phyloP scores from a whole-genome alignment of 148 eudicot genomes.

The Oxyria digyna region DNA sequence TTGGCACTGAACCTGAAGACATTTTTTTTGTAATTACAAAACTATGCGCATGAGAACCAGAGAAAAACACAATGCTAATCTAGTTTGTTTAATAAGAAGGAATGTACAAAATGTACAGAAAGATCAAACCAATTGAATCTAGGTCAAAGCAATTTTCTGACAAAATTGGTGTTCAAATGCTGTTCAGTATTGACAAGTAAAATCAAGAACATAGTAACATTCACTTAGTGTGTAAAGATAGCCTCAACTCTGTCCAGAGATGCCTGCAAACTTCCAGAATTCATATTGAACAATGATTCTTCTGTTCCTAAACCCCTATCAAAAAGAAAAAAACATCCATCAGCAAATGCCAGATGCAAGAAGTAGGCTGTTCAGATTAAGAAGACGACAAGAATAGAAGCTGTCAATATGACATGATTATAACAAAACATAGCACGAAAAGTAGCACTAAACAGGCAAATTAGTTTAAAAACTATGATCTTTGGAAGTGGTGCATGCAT shows the following conservation, averaged over 20 bases:
- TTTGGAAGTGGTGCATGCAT: conserved; percentile 3
- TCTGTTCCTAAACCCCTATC: conserved; percentile 72
- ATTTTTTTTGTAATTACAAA: no score
- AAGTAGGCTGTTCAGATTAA: not conserved
- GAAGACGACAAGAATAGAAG: not conserved
- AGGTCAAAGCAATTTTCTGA: not conserved
- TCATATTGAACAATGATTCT: conserved; percentile 74
- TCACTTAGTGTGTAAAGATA: conserved; percentile 49
- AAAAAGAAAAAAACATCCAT: conserved; percentile 4
- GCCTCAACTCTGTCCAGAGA: conserved; percentile 90
- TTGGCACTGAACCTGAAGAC: no score
- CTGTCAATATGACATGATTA: not conserved
- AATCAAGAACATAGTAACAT: not conserved
- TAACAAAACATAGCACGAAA: not conserved
- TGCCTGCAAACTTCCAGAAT: conserved; percentile 74
- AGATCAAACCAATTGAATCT: not conserved
- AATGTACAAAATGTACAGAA: not conserved
- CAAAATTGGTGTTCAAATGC: not conserved
- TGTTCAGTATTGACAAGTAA: not conserved
- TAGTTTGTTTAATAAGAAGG: not conserved
- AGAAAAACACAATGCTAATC: no score
- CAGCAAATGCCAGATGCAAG: not conserved
- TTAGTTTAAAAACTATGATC: not conserved
- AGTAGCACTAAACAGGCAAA: not conserved
- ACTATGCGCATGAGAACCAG: no score